Conservation (phyloP, 768 basidiomycete species). For the Lactifluus piperatus region DNA sequence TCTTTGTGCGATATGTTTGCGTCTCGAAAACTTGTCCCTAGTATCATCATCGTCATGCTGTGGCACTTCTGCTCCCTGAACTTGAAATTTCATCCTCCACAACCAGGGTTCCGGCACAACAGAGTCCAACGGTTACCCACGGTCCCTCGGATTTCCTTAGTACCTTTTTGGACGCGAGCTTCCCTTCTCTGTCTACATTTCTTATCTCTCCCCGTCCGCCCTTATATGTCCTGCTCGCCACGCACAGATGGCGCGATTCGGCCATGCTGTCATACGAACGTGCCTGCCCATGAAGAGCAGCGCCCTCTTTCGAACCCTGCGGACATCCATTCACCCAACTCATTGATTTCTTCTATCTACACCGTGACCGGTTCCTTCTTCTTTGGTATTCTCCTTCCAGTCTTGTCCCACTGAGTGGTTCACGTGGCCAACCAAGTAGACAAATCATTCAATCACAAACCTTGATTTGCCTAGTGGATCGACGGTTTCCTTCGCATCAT, state of each 20-base stretch:
- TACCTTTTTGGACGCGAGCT: neutral
- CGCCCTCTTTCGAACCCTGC: constrained; percentile 3
- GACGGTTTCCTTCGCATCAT: neutral
- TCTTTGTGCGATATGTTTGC: neutral
- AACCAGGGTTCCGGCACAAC: neutral
- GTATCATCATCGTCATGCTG: neutral
- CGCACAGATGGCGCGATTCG: neutral
- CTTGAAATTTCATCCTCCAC: neutral
- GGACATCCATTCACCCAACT: neutral
- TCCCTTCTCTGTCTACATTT: constrained; percentile 6
- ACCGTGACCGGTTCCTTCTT: neutral
- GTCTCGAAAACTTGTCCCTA: neutral
- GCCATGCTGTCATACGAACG: constrained; percentile 2
- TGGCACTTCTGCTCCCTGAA: neutral
- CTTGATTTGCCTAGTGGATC: constrained; percentile 5
- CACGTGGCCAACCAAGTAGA: neutral
- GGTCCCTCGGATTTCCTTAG: neutral
- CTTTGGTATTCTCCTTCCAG: neutral
- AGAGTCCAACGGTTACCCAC: neutral
- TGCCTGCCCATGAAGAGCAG: constrained; percentile 1
- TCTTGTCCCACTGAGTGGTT: neutral
- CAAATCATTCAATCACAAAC: neutral
- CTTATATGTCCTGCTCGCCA: neutral
- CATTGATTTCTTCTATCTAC: neutral
- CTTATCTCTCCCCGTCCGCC: neutral